Evolutionary conservation across 83 land plant species (phyloP), one percentile per base, ranked within the genome.

Genomic region (Thuja plicata): DNA sequence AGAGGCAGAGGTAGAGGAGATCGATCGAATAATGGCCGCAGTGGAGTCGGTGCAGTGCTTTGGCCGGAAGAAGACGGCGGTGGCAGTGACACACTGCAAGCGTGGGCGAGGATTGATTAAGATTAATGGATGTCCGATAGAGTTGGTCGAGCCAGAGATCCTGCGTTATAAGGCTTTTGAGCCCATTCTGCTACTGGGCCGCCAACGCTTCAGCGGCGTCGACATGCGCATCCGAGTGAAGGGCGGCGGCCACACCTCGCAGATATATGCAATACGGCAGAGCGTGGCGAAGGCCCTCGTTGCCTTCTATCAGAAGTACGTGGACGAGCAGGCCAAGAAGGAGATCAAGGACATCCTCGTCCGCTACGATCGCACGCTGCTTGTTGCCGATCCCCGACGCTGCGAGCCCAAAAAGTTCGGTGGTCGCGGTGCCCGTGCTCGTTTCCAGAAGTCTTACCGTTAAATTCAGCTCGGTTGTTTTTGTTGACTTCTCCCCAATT

Each of bases 101-200:
- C 70, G 78, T 19, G 95, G 95, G 38, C 86, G 94, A 34, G 95
- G 95, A 27, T 88, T 94, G 81, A 94, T 94, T 77, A 94, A 94
- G 86, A 91, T 94, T 88, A 94, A 94, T 81, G 95, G 95, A 2
- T 89, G 89, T 90, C 94, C 95, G 87, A 94, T 94, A 90, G 95
- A 92, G 89, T 91, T 94, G 16, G 91, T 94, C 62, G 89, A 93
- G 87, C 94, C 94, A 27, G 94, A 91, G 91, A 92, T 92, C 89
- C 91, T 93, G 86, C 94, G 92, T 27, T 92, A 88, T 88, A 93
- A 92, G 92, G 94, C 94, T 21, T 88, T 87, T 81, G 94, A 93
- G 87, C 94, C 94, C 38, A 90, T 93, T 87, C 88, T 93, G 41
- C 92, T 93, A 62, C 57, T 54, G 57, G 57, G 57, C 19, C 57